phyloP scores from a whole-genome alignment of 345 rosid genomes.

The Eucalyptus pauciflora region DNA sequence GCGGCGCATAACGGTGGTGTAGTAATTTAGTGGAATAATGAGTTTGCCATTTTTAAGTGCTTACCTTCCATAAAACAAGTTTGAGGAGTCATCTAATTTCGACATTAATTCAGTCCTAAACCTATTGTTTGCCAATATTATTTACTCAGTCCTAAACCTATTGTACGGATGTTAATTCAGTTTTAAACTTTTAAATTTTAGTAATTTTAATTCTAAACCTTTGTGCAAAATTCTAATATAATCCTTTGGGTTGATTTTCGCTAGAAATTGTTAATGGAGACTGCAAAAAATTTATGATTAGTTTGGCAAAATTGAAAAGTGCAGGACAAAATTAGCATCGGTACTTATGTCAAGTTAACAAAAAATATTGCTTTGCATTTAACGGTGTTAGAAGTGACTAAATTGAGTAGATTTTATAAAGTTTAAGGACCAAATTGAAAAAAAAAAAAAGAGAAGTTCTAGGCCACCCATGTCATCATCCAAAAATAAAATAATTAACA shows the following conservation, averaged over 20 bases:
- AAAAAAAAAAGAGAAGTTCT: background rate
- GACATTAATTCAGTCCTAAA: background rate
- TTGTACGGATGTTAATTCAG: rapidly evolving
- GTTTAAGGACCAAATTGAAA: background rate
- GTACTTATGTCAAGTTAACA: background rate
- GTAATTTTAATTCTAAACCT: background rate
- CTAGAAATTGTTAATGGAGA: rapidly evolving
- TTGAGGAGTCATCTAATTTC: background rate
- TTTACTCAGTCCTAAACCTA: background rate
- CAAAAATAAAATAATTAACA: background rate
- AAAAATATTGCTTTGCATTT: background rate
- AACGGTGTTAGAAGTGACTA: background rate
- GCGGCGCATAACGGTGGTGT: background rate
- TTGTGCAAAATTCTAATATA: background rate
- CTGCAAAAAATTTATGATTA: rapidly evolving
- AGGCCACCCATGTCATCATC: background rate
- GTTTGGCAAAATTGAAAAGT: background rate
- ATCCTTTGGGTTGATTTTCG: background rate
- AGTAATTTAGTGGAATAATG: background rate
- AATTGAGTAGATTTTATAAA: background rate
- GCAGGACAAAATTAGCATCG: rapidly evolving
- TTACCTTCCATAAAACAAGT: background rate
- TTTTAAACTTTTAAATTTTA: background rate
- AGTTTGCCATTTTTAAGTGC: background rate
- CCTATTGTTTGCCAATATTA: background rate